A percentile compares a stretch with the other conserved stretches of the same genome.
These are phyloP conservation scores for Cryptosporidium tyzzeri DNA, from an alignment of 169 alveolate genomes.

Conservation along the genomic window DNA sequence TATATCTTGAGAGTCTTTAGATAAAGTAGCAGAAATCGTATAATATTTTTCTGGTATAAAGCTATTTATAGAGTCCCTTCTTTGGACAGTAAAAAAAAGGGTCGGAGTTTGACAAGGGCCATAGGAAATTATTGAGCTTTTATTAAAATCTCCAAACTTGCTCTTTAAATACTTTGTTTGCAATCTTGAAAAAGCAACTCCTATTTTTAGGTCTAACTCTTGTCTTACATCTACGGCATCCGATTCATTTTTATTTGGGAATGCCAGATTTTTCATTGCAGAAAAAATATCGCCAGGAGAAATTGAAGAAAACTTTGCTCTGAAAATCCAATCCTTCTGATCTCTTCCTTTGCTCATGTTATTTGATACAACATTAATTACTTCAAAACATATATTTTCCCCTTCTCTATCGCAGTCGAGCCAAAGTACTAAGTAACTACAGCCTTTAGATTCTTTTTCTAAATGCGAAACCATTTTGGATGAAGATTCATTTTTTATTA, in stretches of 20 bases:
- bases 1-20: slow-evolving; percentile 71
- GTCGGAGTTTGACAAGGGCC: slow-evolving; percentile 99
- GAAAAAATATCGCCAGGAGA: slow-evolving; percentile 92
- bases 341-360: slow-evolving; percentile 79
- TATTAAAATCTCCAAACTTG: slow-evolving; percentile 88
- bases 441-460: slow-evolving; percentile 89
- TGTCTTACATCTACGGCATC: slow-evolving; percentile 97
- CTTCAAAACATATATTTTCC: slow-evolving; percentile 99
- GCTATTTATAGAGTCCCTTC: slow-evolving; percentile 91
- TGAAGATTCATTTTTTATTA: slow-evolving; percentile 84
- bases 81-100: slow-evolving; percentile 94
- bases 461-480: slow-evolving; percentile 88
- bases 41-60: slow-evolving; percentile 92
- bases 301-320: slow-evolving; percentile 98
- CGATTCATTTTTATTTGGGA: slow-evolving; percentile 94
- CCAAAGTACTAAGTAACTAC: slow-evolving; percentile 95
- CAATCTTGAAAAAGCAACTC: slow-evolving; percentile 85
- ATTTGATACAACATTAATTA: slow-evolving; percentile 83
- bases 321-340: slow-evolving; percentile 80
- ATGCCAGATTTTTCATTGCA: slow-evolving; percentile 90
- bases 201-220: slow-evolving; percentile 95
- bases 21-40: slow-evolving; percentile 78
- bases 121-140: slow-evolving; percentile 89
- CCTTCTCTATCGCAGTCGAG: slow-evolving; percentile 99
- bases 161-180: slow-evolving; percentile 85